A percentile compares a stretch with the other conserved stretches of the same genome.
Evolutionary conservation across 2,329 filamentous ascomycete species (phyloP).

Genomic region (Salinomyces thailandicus): DNA sequence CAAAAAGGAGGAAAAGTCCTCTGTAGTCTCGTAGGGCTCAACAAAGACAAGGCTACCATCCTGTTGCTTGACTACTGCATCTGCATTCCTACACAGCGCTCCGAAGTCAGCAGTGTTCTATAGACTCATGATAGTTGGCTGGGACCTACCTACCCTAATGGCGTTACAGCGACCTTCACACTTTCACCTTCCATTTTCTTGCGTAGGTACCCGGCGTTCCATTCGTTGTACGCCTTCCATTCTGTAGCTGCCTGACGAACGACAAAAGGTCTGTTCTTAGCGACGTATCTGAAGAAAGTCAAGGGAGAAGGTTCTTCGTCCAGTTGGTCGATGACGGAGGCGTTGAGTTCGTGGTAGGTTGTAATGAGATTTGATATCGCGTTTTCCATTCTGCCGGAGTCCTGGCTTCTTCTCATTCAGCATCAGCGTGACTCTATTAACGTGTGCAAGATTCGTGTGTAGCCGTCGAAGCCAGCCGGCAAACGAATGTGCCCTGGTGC

Average conservation of each 20-base stretch:
- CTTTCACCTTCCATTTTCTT: conserved; percentile 43
- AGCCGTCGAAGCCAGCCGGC: too few species aligned
- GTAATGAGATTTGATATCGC: conserved; percentile 41
- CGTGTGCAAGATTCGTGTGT: too few species aligned
- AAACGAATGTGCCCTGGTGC: too few species aligned
- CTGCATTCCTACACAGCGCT: conserved; percentile 41
- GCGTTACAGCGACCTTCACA: conserved; percentile 72
- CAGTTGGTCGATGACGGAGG: conserved; percentile 49
- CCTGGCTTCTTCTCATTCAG: too few species aligned
- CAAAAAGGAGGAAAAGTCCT: conserved; percentile 54
- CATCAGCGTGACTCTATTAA: too few species aligned
- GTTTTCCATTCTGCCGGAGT: too few species aligned
- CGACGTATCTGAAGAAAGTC: conserved; percentile 70
- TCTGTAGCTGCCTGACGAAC: conserved; percentile 50
- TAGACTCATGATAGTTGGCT: too few species aligned
- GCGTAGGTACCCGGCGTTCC: conserved; percentile 53
- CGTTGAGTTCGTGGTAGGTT: conserved; percentile 65
- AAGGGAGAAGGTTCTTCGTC: conserved; percentile 57
- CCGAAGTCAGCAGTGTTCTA: background rate
- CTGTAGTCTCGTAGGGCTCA: conserved; percentile 59
- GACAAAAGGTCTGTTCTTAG: conserved; percentile 64
- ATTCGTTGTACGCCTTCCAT: conserved; percentile 54
- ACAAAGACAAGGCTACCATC: conserved; percentile 46
- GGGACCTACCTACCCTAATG: conserved; percentile 45
- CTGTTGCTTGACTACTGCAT: conserved; percentile 53